Evolutionary conservation across 352 stramenopile genomes (phyloP).

Genomic region (Peronospora destructor): DNA sequence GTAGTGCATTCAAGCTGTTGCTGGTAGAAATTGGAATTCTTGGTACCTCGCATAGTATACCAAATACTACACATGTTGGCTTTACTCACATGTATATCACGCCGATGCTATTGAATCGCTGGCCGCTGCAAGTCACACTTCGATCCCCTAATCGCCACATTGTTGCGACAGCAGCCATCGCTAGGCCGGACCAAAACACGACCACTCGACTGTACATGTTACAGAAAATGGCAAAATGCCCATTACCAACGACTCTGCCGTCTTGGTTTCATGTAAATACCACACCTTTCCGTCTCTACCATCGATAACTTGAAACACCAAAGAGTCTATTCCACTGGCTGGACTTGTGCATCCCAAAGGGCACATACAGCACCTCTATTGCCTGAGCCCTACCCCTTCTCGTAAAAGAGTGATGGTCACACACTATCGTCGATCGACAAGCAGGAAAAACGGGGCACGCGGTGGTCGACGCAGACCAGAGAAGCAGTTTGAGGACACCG

Average conservation of each 20-base stretch:
- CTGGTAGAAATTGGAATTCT: too few relatives aligned
- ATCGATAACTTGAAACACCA: too few relatives aligned
- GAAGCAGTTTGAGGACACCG: constrained; percentile 23
- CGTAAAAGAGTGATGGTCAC: constrained; percentile 17
- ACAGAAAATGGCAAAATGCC: not conserved
- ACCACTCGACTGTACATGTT: not conserved
- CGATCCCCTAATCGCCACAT: constrained; percentile 17
- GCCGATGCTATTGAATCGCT: too few relatives aligned
- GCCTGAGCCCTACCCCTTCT: not conserved
- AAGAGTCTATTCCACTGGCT: too few relatives aligned
- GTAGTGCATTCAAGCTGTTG: too few relatives aligned
- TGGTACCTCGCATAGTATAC: too few relatives aligned
- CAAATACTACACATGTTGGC: too few relatives aligned
- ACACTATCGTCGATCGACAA: constrained; percentile 30
- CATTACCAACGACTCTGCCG: not conserved
- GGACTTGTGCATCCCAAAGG: too few relatives aligned
- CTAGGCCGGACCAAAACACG: constrained; percentile 24
- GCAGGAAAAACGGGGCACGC: constrained; percentile 28
- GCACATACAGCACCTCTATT: too few relatives aligned
- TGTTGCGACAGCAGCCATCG: constrained; percentile 12
- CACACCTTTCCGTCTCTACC: too few relatives aligned
- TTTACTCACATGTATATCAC: too few relatives aligned
- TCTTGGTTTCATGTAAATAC: too few relatives aligned
- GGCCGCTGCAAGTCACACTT: constrained; percentile 4
- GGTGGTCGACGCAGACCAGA: constrained; percentile 22